These are phyloP conservation scores for Westerdykella aurantiaca DNA, from an alignment of 2,329 filamentous ascomycete species.

Conservation along the genomic window DNA sequence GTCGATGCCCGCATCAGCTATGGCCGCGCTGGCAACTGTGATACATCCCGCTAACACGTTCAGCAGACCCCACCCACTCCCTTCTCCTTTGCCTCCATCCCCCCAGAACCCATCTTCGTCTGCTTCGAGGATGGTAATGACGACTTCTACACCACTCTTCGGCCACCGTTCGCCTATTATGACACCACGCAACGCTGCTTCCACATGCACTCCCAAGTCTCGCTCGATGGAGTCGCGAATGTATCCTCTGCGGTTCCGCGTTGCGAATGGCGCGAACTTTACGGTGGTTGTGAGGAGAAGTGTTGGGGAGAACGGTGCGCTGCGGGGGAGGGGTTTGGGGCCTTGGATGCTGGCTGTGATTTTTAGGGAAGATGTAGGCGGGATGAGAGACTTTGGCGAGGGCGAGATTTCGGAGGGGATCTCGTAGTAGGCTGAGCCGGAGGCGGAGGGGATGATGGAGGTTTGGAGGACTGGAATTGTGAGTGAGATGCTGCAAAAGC, in stretches of 20 bases:
- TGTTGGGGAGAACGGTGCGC: conserved; percentile 85
- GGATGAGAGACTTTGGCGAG: conserved; percentile 44
- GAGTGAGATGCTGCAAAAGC: neutral
- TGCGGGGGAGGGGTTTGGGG: conserved; percentile 81
- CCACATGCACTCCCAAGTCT: conserved; percentile 83
- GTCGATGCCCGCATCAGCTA: conserved; percentile 92
- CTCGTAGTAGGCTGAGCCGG: conserved; percentile 83
- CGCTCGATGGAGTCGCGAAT: conserved; percentile 79
- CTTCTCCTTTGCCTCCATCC: conserved; percentile 48
- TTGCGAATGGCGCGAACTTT: conserved; percentile 94
- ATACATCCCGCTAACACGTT: conserved; percentile 87
- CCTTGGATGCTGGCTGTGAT: conserved; percentile 91
- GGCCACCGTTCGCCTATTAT: conserved; percentile 94
- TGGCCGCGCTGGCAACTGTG: conserved; percentile 85
- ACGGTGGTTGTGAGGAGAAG: conserved; percentile 88
- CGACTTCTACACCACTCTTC: conserved; percentile 95
- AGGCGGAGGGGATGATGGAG: conserved; percentile 85
- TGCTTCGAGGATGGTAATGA: conserved; percentile 87
- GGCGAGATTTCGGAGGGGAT: conserved; percentile 43
- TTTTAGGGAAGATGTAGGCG: conserved; percentile 66
- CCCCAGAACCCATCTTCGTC: conserved; percentile 73
- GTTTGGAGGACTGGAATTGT: conserved; percentile 71
- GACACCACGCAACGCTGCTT: conserved; percentile 81
- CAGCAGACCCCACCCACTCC: conserved; percentile 78
- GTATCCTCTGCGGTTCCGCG: conserved; percentile 74